Base-by-base conservation (phyloP, 768 basidiomycete genomes). In the Lentinula sp. region DNA sequence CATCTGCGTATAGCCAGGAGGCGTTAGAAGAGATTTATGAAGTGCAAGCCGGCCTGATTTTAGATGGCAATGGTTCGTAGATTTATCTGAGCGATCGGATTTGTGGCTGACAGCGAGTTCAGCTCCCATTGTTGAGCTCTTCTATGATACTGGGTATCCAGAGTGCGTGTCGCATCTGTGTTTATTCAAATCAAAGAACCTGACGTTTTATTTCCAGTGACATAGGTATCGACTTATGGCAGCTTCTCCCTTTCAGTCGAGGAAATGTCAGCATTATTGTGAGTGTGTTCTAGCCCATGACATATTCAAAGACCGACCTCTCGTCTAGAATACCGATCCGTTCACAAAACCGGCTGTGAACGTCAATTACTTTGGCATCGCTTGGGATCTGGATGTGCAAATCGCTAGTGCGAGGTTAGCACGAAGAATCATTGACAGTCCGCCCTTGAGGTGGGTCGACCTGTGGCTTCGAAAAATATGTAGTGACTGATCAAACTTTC, bases 161-260 rank as follows among this genome's bases (percentile, higher is more conserved):
- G 73, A 73, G 80, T 80, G 62, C 37, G 77, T 70, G 23, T 21
- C 46, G 0, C 39, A 9, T 53, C 39, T 5, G 11, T 7, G n/a
- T 18, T 46, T 8, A 7, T 46, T 21, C 18, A 46, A 46, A 43
- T 43, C 1, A n/a, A n/a, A 11, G 42, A 16, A 13, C 23, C n/a
- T 39, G 40, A 18, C 28, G 11, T 21, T 31, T 48, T 4, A 21
- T 13, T 57, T 59, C 58, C 23, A 80, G 79, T 53, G 74, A 70
- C 8, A 61, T 83, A 15, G 82, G 82, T 1, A 76, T 84, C 54
- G 72, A 75, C 60, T 74, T 78, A 70, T 85, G 84, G 83, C 76
- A 76, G 57, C 74, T 85, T 16, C 74, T 85, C 4, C 83, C 83
- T 1, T 84, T 84, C 71, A 79, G 79, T 68, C 70, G 83, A 28